These are phyloP conservation scores for Cystobasidium onofrii DNA, from an alignment of 768 basidiomycete species.

Conservation along the genomic window DNA sequence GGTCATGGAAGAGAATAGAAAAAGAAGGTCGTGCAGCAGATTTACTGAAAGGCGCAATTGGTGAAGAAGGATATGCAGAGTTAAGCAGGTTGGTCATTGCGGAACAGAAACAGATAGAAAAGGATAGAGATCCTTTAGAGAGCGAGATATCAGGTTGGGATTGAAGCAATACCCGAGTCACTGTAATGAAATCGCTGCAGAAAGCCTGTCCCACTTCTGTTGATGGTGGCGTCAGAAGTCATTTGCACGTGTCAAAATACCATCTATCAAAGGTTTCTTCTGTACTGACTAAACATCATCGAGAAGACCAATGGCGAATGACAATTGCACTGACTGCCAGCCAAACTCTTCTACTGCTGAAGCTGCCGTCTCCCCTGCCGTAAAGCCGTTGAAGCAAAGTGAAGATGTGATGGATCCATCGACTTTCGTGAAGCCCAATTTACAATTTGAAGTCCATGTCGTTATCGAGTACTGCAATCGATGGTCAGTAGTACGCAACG, in stretches of 20 bases:
- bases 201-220: too few relatives aligned
- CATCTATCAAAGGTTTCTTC: too few relatives aligned
- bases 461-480: slow-evolving; percentile 55
- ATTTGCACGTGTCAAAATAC: background rate
- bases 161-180: too few relatives aligned
- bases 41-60: background rate
- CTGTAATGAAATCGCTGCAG: too few relatives aligned
- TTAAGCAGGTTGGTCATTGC: background rate
- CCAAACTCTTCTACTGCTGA: background rate
- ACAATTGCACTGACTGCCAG: background rate
- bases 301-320: background rate
- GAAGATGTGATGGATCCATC: slow-evolving; percentile 40
- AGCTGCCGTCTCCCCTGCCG: background rate
- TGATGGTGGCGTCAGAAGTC: background rate
- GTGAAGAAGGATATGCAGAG: slow-evolving; percentile 11
- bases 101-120: slow-evolving; percentile 18
- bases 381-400: background rate
- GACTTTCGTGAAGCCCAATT: slow-evolving; percentile 36
- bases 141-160: slow-evolving; percentile 25
- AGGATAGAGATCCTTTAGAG: slow-evolving; percentile 19
- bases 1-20: slow-evolving; percentile 19
- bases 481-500: slow-evolving; percentile 57
- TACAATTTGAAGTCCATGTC: slow-evolving; percentile 10
- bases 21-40: slow-evolving; percentile 19
- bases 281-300: too few relatives aligned